These are phyloP conservation scores for Citeromyces nyonsensis DNA, from an alignment of 805 yeast species.

Conservation along the genomic window DNA sequence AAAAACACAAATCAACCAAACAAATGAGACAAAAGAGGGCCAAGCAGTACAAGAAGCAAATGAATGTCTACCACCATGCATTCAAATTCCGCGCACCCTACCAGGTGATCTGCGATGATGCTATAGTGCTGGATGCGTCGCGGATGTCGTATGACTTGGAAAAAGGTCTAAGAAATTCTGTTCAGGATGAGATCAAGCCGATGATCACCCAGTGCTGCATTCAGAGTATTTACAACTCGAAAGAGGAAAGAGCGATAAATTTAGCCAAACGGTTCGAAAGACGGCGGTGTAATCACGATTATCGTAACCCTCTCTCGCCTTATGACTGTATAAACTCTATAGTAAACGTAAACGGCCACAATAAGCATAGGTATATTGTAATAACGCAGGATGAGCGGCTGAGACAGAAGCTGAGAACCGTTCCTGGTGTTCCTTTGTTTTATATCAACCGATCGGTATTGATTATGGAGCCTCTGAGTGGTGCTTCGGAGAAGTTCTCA, in stretches of 20 bases:
- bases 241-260: constrained; percentile 63
- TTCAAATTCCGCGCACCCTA: constrained; percentile 91
- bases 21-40: constrained; percentile 93
- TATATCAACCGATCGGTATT: constrained; percentile 85
- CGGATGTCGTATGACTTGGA: constrained; percentile 60
- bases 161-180: constrained; percentile 67
- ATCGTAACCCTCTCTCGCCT: constrained; percentile 25
- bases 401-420: constrained; percentile 49
- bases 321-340: constrained; percentile 66
- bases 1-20: neutral
- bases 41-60: constrained; percentile 83
- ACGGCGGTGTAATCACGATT: constrained; percentile 73
- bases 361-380: constrained; percentile 82
- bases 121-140: constrained; percentile 49
- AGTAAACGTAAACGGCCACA: constrained; percentile 54
- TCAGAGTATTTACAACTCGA: constrained; percentile 62
- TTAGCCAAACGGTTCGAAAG: constrained; percentile 78
- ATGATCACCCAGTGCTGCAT: constrained; percentile 95
- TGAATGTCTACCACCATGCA: constrained; percentile 70
- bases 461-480: constrained; percentile 89
- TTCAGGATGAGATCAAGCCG: constrained; percentile 76
- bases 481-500: constrained; percentile 41
- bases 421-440: constrained; percentile 85
- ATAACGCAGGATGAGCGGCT: constrained; percentile 69
- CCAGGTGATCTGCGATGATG: constrained; percentile 79